phyloP scores from a whole-genome alignment of 2,329 filamentous ascomycete species.

The Colletotrichum salicis region DNA sequence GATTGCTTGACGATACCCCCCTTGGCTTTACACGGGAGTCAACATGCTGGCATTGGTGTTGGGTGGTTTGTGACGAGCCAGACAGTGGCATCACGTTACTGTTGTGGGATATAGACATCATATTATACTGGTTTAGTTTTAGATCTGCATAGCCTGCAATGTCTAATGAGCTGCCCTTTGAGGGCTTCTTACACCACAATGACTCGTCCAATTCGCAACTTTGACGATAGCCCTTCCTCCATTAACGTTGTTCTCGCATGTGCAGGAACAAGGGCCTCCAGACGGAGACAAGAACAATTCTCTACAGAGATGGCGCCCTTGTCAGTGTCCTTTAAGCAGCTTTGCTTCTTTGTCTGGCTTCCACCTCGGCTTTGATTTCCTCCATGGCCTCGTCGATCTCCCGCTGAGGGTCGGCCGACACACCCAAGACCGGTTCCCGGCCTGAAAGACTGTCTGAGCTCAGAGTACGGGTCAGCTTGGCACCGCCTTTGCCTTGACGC shows the following conservation, averaged over 20 bases:
- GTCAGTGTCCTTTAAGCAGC: background rate
- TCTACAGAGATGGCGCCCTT: background rate
- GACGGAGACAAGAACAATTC: background rate
- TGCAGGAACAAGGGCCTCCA: background rate
- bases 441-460: conserved; percentile 68
- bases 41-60: background rate
- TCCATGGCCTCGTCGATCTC: conserved; percentile 83
- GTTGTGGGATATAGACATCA: conserved; percentile 15
- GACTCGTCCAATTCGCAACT: background rate
- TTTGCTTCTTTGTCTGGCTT: conserved; percentile 49
- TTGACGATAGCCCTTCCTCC: background rate
- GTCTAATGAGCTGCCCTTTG: conserved; percentile 15
- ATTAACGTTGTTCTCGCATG: background rate
- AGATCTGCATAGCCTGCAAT: conserved; percentile 19
- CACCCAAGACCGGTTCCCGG: conserved; percentile 75
- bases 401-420: conserved; percentile 78
- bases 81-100: background rate
- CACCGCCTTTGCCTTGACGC: conserved; percentile 60
- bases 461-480: conserved; percentile 57
- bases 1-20: conserved; percentile 22
- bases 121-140: conserved; percentile 19
- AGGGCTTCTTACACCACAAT: background rate
- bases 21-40: background rate
- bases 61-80: background rate
- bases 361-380: conserved; percentile 80